A percentile compares a stretch with the other conserved stretches of the same genome.
These are phyloP conservation scores for Wakefieldia striispora DNA, from an alignment of 768 basidiomycete species.

Conservation along the genomic window DNA sequence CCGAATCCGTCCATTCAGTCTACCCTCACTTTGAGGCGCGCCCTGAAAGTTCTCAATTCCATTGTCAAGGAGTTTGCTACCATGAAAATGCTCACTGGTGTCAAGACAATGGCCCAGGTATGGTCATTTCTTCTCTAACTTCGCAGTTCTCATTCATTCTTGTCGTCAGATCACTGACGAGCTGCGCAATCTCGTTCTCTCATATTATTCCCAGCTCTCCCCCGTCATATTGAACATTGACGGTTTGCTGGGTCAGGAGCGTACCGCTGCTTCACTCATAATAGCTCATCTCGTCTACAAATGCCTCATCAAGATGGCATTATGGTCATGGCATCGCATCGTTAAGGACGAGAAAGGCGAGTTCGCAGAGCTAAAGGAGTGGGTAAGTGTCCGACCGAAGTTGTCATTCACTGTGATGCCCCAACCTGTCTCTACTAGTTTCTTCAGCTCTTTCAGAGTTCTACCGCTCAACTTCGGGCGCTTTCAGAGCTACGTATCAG, in stretches of 20 bases:
- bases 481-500: slow-evolving; percentile 58
- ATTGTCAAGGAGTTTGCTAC: slow-evolving; percentile 68
- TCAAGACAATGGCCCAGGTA: slow-evolving; percentile 66
- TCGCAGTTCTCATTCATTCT: background rate
- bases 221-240: slow-evolving; percentile 34
- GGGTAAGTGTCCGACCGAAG: slow-evolving; percentile 42
- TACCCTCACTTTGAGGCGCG: slow-evolving; percentile 53
- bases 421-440: slow-evolving; percentile 42
- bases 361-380: slow-evolving; percentile 43
- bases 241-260: slow-evolving; percentile 35
- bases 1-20: slow-evolving; percentile 41
- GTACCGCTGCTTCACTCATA: slow-evolving; percentile 46
- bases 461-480: slow-evolving; percentile 52
- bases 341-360: slow-evolving; percentile 44
- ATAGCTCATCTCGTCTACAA: slow-evolving; percentile 75
- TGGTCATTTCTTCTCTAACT: slow-evolving; percentile 11
- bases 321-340: slow-evolving; percentile 67
- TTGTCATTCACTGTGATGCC: background rate
- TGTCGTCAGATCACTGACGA: slow-evolving; percentile 23
- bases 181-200: slow-evolving; percentile 53
- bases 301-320: slow-evolving; percentile 62
- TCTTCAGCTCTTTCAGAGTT: slow-evolving; percentile 56
- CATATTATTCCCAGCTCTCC: slow-evolving; percentile 56
- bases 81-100: slow-evolving; percentile 67
- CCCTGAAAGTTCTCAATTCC: slow-evolving; percentile 61